Conservation (phyloP, 257 asterid species). For the Mentha longifolia region DNA sequence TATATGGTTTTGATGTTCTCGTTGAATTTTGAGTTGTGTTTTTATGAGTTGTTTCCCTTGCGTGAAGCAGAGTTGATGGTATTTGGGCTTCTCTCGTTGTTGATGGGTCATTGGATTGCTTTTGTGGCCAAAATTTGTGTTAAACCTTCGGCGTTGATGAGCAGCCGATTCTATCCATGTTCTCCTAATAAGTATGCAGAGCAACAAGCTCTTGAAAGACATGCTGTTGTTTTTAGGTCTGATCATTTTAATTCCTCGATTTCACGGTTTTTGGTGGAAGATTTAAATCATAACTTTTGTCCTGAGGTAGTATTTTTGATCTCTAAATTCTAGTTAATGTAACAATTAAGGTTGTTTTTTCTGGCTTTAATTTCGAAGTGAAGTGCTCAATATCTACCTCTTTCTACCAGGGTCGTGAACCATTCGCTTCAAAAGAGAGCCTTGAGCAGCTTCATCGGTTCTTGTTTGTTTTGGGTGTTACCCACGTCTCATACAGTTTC, state of each 20-base stretch:
- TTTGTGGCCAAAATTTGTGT: conserved; percentile 85
- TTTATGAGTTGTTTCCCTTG: conserved; percentile 23
- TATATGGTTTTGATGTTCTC: neutral
- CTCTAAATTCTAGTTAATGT: neutral
- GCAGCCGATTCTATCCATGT: conserved; percentile 88
- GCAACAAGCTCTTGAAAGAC: conserved; percentile 30
- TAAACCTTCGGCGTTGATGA: conserved; percentile 75
- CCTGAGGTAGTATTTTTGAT: conserved; percentile 56
- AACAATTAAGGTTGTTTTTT: neutral
- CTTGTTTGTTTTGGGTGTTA: conserved; percentile 79
- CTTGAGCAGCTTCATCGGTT: conserved; percentile 96
- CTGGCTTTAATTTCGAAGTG: conserved; percentile 15
- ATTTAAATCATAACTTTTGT: conserved; percentile 46
- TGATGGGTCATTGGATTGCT: conserved; percentile 92
- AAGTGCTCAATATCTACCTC: conserved; percentile 12
- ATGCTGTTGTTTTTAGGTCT: conserved; percentile 35
- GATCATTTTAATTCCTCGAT: conserved; percentile 47
- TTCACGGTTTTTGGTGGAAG: conserved; percentile 47
- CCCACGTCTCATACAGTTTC: conserved; percentile 84
- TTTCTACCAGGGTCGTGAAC: conserved; percentile 62
- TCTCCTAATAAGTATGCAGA: conserved; percentile 38
- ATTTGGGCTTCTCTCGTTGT: conserved; percentile 85
- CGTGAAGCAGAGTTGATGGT: conserved; percentile 79
- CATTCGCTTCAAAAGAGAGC: conserved; percentile 93
- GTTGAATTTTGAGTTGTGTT: neutral